Percentiles rank a stretch among this genome's conserved stretches.
Evolutionary conservation across 2,329 filamentous ascomycete species (phyloP).

Genomic region (Bipolaris victoriae): DNA sequence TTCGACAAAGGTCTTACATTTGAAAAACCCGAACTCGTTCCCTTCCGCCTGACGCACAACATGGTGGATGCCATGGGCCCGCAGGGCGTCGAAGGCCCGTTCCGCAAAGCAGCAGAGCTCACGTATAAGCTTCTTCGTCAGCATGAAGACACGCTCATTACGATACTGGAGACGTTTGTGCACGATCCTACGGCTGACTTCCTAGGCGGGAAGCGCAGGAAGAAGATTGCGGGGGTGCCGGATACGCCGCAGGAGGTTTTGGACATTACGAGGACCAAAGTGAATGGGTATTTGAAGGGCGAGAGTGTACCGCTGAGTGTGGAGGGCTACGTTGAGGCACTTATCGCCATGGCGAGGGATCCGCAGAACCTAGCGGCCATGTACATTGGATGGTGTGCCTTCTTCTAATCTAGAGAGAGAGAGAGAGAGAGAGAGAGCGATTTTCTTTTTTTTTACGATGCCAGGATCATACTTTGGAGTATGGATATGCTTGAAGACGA

Average conservation of each 20-base stretch:
- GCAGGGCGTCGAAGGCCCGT: constrained; percentile 90
- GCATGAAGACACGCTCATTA: constrained; percentile 96
- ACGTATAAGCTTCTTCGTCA: constrained; percentile 83
- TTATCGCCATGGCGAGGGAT: constrained; percentile 86
- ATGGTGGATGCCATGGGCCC: constrained; percentile 98
- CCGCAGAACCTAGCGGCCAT: constrained; percentile 82
- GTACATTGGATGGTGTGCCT: constrained; percentile 95
- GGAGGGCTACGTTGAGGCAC: constrained; percentile 94
- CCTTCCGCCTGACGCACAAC: constrained; percentile 96
- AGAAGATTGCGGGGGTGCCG: constrained; percentile 61
- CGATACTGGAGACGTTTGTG: constrained; percentile 94
- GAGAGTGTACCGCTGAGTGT: constrained; percentile 94
- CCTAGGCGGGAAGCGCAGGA: constrained; percentile 70
- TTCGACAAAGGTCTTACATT: constrained; percentile 98
- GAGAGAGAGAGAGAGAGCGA: too few relatives aligned
- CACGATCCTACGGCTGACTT: constrained; percentile 97
- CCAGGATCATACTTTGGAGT: background rate
- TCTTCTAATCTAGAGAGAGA: constrained; percentile 57
- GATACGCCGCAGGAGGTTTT: constrained; percentile 80
- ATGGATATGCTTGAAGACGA: background rate
- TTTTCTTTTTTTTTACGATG: background rate
- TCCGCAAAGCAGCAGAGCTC: constrained; percentile 87
- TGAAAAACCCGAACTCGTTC: constrained; percentile 90
- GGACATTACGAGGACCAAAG: constrained; percentile 85
- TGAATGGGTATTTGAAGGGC: constrained; percentile 79